Percentiles rank a stretch among this genome's conserved stretches.
These are phyloP conservation scores for Excoecaria agallocha DNA, from an alignment of 345 rosid species.

Conservation along the genomic window DNA sequence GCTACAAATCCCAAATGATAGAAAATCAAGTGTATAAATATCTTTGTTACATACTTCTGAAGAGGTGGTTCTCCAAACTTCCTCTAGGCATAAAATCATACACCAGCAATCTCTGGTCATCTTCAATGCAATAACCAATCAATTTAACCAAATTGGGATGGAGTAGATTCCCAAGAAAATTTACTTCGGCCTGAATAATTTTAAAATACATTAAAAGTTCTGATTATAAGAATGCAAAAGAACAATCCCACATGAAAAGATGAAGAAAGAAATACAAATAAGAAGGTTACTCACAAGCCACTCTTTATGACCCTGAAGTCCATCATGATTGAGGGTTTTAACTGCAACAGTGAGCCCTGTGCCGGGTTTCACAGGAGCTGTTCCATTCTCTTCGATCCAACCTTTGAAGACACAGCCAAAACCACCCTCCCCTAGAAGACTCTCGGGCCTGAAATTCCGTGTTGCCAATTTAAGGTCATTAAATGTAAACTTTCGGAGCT, in stretches of 20 bases:
- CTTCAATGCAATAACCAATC: conserved; percentile 34
- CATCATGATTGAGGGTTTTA: conserved; percentile 32
- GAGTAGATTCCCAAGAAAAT: conserved; percentile 31
- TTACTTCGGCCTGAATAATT: conserved; percentile 30
- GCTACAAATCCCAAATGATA: background rate
- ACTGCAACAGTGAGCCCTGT: conserved; percentile 33
- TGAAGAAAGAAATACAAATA: background rate
- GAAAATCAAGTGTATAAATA: background rate
- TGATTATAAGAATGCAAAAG: background rate
- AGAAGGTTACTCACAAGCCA: conserved; percentile 23
- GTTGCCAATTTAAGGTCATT: conserved; percentile 30
- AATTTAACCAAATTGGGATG: conserved; percentile 33
- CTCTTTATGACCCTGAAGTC: conserved; percentile 34
- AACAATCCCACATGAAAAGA: background rate
- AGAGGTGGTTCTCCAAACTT: conserved; percentile 36
- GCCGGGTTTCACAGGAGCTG: conserved; percentile 34
- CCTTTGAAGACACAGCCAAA: conserved; percentile 37
- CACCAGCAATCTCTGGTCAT: conserved; percentile 30
- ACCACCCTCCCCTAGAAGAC: conserved; percentile 37
- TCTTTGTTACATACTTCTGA: conserved; percentile 27
- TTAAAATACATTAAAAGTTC: background rate
- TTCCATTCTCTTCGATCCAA: conserved; percentile 30
- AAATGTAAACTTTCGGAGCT: conserved; percentile 26
- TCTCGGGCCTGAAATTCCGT: conserved; percentile 31
- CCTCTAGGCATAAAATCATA: conserved; percentile 36